Conservation (phyloP, 2,329 filamentous ascomycete species). For the Cadophora malorum region DNA sequence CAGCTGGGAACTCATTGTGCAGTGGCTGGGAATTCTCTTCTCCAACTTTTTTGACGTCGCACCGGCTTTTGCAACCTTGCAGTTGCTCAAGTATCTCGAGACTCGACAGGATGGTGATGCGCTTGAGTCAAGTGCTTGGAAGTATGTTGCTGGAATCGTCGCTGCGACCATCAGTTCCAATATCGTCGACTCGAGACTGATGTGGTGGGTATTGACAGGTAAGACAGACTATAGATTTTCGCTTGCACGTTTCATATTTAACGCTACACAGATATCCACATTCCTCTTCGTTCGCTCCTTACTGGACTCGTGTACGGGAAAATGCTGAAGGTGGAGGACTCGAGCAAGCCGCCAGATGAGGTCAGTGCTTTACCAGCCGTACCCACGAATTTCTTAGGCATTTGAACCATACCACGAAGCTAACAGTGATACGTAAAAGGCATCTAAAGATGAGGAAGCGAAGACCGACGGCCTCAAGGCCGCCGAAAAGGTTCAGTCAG, state of each 20-base stretch:
- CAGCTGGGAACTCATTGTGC: constrained; percentile 45
- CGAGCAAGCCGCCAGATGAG: constrained; percentile 51
- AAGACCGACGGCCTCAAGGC: constrained; percentile 52
- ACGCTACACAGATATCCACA: constrained; percentile 1
- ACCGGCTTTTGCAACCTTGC: constrained; percentile 34
- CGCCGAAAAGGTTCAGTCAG: constrained; percentile 53
- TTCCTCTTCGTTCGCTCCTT: constrained; percentile 70
- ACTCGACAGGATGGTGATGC: constrained; percentile 21
- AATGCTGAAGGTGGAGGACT: constrained; percentile 75
- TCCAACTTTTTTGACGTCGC: constrained; percentile 38
- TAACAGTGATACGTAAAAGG: neutral
- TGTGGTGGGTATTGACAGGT: constrained; percentile 36
- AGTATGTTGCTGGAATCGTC: constrained; percentile 50
- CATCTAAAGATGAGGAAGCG: constrained; percentile 22
- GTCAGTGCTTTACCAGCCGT: neutral
- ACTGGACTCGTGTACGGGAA: constrained; percentile 77
- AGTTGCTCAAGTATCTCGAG: constrained; percentile 37
- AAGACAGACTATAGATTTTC: constrained; percentile 45
- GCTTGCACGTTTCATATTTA: neutral
- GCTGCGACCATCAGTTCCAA: constrained; percentile 22
- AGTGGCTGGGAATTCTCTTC: constrained; percentile 30
- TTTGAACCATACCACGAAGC: neutral
- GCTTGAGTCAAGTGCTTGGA: constrained; percentile 29
- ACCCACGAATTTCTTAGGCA: neutral
- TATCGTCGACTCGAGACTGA: constrained; percentile 31